Evolutionary conservation across 345 rosid genomes (phyloP).

Genomic region (Dipteronia dyeriana): DNA sequence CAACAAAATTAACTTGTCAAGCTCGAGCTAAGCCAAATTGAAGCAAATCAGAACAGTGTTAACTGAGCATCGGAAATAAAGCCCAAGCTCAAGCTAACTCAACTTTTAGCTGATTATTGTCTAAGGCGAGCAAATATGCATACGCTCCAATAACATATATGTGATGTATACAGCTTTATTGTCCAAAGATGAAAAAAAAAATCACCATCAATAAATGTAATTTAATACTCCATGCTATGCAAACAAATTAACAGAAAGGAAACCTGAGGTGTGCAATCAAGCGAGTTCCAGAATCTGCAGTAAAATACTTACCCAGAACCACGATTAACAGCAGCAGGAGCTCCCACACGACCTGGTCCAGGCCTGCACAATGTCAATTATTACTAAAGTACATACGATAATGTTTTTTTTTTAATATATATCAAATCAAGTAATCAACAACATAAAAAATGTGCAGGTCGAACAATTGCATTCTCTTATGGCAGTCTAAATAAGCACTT

Average conservation of each 20-base stretch:
- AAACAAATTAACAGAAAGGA: neutral
- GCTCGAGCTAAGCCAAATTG: neutral
- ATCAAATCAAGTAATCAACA: neutral
- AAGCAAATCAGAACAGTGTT: neutral
- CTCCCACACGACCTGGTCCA: conserved; percentile 42
- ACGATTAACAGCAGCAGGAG: conserved; percentile 33
- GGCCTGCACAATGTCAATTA: conserved; percentile 46
- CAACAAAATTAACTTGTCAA: neutral
- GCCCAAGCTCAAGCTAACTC: neutral
- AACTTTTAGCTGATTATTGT: neutral
- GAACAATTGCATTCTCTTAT: neutral
- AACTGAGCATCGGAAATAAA: neutral
- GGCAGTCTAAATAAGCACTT: too few species aligned
- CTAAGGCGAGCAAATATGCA: neutral
- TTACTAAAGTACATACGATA: conserved; percentile 13
- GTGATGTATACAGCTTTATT: too few species aligned
- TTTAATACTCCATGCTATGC: neutral
- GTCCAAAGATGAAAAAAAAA: neutral
- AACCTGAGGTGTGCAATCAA: neutral
- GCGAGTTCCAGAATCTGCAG: neutral
- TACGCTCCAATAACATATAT: neutral
- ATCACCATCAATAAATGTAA: neutral
- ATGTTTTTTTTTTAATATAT: too few species aligned
- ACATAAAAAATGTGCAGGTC: neutral
- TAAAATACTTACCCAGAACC: conserved; percentile 49